Conservation (phyloP, 2,329 filamentous ascomycete species). For the Botrytis byssoidea region DNA sequence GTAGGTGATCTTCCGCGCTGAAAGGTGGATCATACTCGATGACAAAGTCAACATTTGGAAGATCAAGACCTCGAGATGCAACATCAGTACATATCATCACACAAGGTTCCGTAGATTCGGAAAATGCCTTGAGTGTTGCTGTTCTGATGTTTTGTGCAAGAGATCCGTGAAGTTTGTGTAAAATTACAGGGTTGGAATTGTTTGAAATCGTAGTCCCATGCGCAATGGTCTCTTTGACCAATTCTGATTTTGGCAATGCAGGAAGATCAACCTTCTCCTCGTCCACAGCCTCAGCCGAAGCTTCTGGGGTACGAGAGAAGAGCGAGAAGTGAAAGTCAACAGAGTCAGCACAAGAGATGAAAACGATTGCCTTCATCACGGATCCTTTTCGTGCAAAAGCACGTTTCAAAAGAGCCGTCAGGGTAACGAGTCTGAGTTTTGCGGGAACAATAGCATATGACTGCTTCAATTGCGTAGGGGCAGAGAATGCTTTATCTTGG, state of each 20-base stretch:
- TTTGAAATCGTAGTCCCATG: conserved; percentile 71
- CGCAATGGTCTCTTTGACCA: conserved; percentile 60
- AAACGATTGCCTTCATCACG: conserved; percentile 95
- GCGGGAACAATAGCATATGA: conserved; percentile 83
- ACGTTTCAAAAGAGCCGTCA: conserved; percentile 80
- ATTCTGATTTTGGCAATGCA: conserved; percentile 36
- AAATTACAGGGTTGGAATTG: conserved; percentile 70
- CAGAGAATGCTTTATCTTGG: conserved; percentile 62
- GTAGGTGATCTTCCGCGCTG: conserved; percentile 87
- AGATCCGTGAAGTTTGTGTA: conserved; percentile 90
- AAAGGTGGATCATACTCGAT: conserved; percentile 97
- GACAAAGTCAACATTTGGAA: conserved; percentile 91
- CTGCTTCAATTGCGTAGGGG: conserved; percentile 91
- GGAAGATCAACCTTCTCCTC: conserved; percentile 39
- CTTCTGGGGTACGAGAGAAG: conserved; percentile 48
- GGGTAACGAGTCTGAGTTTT: conserved; percentile 85
- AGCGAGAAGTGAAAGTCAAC: conserved; percentile 96
- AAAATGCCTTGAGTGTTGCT: conserved; percentile 78
- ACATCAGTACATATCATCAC: conserved; percentile 94
- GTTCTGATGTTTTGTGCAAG: conserved; percentile 85
- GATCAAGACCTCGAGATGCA: conserved; percentile 89
- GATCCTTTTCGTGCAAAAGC: conserved; percentile 85
- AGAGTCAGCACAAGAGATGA: conserved; percentile 94
- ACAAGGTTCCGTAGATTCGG: conserved; percentile 68
- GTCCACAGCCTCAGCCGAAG: conserved; percentile 39